Percentiles rank a stretch among this genome's conserved stretches.
Evolutionary conservation across 176 grass and related monocot genomes (phyloP).

Genomic region (Rhynchospora pubera): DNA sequence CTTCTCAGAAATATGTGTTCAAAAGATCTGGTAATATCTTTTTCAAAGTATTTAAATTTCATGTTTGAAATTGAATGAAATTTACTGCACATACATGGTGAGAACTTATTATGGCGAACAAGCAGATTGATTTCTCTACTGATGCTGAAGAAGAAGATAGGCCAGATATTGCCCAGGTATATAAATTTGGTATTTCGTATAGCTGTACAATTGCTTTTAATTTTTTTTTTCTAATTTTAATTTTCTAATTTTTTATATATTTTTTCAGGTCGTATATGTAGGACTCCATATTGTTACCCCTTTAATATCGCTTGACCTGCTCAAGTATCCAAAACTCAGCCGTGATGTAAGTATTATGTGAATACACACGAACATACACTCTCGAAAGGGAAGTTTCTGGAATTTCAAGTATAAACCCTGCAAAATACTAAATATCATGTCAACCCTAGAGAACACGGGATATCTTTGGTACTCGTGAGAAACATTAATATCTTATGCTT

Average conservation of each 20-base stretch:
- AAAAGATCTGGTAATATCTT: conserved; percentile 76
- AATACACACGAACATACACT: conserved; percentile 9
- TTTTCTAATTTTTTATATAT: conserved; percentile 22
- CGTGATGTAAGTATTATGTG: conserved; percentile 62
- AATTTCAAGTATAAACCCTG: background rate
- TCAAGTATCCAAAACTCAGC: conserved; percentile 96
- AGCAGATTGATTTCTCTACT: conserved; percentile 91
- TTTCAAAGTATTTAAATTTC: background rate
- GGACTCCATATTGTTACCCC: conserved; percentile 93
- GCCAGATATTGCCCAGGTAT: conserved; percentile 94
- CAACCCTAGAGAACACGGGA: background rate
- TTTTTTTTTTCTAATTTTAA: conserved; percentile 8
- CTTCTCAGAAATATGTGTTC: conserved; percentile 97
- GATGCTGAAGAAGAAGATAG: conserved; percentile 38
- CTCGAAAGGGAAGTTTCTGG: background rate
- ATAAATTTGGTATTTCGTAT: background rate
- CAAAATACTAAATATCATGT: background rate
- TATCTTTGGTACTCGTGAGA: background rate
- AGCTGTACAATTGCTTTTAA: background rate
- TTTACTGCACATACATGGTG: conserved; percentile 23
- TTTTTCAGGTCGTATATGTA: conserved; percentile 83
- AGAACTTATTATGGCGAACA: conserved; percentile 17
- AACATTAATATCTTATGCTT: background rate
- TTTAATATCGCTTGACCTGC: conserved; percentile 96
- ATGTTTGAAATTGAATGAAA: conserved; percentile 16